Evolutionary conservation across 306 rosid genomes (phyloP).

Genomic region (Fragaria vesca): DNA sequence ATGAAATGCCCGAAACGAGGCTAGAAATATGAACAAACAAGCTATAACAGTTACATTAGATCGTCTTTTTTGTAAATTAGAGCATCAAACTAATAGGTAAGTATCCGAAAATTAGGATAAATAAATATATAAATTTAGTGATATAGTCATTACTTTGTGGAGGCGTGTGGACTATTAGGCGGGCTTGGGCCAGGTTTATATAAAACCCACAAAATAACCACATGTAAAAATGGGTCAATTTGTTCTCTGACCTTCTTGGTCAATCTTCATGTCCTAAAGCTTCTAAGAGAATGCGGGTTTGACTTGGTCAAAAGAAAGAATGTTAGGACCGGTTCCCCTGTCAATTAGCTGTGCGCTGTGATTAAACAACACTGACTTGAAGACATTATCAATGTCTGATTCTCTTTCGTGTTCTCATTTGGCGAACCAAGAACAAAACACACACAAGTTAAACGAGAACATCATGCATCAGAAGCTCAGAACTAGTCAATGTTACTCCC

Average conservation of each 20-base stretch:
- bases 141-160: neutral
- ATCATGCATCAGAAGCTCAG: neutral
- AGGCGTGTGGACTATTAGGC: neutral
- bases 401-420: neutral
- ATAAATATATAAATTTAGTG: neutral
- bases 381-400: neutral
- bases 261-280: conserved; percentile 7
- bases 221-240: too few relatives aligned
- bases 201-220: too few relatives aligned
- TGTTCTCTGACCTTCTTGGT: neutral
- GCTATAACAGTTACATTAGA: too few relatives aligned
- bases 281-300: neutral
- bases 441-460: neutral
- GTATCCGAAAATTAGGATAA: too few relatives aligned
- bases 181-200: neutral
- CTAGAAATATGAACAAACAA: too few relatives aligned
- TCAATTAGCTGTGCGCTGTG: neutral
- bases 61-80: too few relatives aligned
- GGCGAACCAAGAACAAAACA: neutral
- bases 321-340: neutral
- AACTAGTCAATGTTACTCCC: neutral
- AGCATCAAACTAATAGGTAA: neutral
- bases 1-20: too few relatives aligned
- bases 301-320: conserved; percentile 1
- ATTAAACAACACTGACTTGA: neutral